Base-by-base conservation (phyloP, 1,284 basidiomycete species). In the Quambalaria eucalypti region DNA sequence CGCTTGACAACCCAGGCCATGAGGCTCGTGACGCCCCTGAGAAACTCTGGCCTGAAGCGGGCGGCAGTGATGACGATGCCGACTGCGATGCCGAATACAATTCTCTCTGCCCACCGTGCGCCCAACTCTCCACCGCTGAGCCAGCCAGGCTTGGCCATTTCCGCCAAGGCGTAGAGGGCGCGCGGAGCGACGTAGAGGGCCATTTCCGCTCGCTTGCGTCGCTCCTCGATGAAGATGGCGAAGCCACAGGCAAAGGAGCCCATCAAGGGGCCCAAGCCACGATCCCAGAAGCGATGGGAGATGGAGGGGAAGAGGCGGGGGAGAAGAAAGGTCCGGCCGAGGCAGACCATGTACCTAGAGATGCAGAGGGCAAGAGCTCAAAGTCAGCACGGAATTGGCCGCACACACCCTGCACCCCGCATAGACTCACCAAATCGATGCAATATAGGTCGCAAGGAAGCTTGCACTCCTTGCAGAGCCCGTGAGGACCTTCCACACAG, bases 381-480 rank as follows among this genome's bases (percentile, higher is more conserved):
- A 9, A 52, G 50, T 40, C 14, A 33, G 10, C 2, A 42, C 23
- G 42, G 21, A 9, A 50, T 1, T 28, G 25, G 25, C 36, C 4
- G 16, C n/a, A n/a, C n/a, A n/a, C n/a, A n/a, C n/a, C n/a, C n/a
- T n/a, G n/a, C n/a, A n/a, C n/a, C 25, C n/a, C n/a, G n/a, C n/a
- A n/a, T n/a, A n/a, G 14, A 52, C 63, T 8, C 8, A 67, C 71
- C 69, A 77, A 48, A 76, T 76, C 9, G 63, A 62, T 0, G 76
- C 70, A 21, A 77, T 70, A 55, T 71, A 78, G 0, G 76, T 77
- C 1, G 77, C 74, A 6, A 78, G 60, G 63, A 78, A 78, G 5
- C 69, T 70, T 2, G 76, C 70, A 4, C 71, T 74, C 8, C 76
- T 54, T 14, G 71, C 66, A 1, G 73, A 65, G 40, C 74, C 74